A percentile compares a stretch with the other conserved stretches of the same genome.
phyloP scores from a whole-genome alignment of 495 filamentous ascomycete species.

The Cercophora newfieldiana region DNA sequence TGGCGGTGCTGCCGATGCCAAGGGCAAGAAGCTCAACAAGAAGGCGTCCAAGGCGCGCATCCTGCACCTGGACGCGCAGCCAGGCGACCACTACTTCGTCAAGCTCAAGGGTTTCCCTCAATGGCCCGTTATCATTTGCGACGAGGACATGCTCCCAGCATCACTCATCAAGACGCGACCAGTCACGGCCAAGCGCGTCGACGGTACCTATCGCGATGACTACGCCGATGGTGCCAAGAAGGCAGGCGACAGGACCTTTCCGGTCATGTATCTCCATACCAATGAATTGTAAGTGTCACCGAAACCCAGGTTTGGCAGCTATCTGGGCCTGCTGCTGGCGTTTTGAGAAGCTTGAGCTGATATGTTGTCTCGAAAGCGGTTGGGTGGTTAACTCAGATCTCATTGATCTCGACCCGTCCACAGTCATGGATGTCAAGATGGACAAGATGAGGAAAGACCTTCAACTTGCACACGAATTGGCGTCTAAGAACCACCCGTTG shows the following conservation, averaged over 20 bases:
- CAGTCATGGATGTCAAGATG: conserved; percentile 61
- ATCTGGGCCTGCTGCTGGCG: too few relatives aligned
- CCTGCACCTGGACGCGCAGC: conserved; percentile 72
- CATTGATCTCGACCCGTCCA: conserved; percentile 67
- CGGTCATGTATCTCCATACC: conserved; percentile 89
- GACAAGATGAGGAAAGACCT: conserved; percentile 75
- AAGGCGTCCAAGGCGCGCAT: conserved; percentile 76
- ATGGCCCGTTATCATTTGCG: conserved; percentile 88
- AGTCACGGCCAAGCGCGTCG: conserved; percentile 73
- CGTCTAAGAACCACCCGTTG: conserved; percentile 68
- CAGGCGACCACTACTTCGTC: conserved; percentile 83
- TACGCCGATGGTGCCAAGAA: conserved; percentile 82
- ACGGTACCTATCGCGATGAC: conserved; percentile 81
- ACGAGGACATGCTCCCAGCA: conserved; percentile 85
- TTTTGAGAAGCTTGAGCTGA: conserved; percentile 17
- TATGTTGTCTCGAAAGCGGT: conserved; percentile 53
- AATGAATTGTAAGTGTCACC: conserved; percentile 92
- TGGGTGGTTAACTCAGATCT: conserved; percentile 84
- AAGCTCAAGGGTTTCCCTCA: conserved; percentile 86
- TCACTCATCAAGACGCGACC: conserved; percentile 70
- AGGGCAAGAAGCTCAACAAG: conserved; percentile 77
- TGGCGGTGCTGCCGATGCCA: conserved; percentile 65
- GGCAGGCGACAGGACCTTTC: conserved; percentile 77
- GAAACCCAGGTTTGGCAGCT: too few relatives aligned
- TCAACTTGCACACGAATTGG: conserved; percentile 69